Evolutionary conservation across 331 rosid species (phyloP).

Genomic region (Pyrus hybrid): DNA sequence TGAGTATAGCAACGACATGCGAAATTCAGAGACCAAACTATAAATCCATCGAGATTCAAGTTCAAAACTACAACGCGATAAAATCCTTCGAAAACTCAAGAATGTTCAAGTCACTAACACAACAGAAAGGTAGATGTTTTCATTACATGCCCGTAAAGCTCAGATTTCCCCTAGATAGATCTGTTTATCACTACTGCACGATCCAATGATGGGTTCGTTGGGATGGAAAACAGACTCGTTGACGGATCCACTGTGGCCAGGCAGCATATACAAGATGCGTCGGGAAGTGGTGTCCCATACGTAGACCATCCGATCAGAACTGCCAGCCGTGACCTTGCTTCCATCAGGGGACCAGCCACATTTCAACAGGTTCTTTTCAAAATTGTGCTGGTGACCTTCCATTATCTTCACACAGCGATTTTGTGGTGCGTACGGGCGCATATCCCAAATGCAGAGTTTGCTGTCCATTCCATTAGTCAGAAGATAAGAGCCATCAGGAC

Average conservation of each 20-base stretch:
- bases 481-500: conserved; percentile 98
- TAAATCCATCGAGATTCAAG: not conserved
- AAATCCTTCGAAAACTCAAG: not conserved
- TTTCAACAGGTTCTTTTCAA: conserved; percentile 77
- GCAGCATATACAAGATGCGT: conserved; percentile 90
- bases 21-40: not conserved
- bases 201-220: conserved; percentile 70
- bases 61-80: not conserved
- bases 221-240: conserved; percentile 86
- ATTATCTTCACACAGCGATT: conserved; percentile 86
- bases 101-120: not conserved
- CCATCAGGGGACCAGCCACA: conserved; percentile 95
- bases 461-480: conserved; percentile 94
- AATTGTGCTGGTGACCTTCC: conserved; percentile 97
- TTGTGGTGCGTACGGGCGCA: conserved; percentile 97
- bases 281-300: conserved; percentile 92
- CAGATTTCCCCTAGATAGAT: conserved; percentile 85
- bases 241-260: conserved; percentile 86
- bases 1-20: no score
- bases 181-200: conserved; percentile 91
- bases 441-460: conserved; percentile 95
- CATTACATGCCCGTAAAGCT: not conserved
- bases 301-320: conserved; percentile 94
- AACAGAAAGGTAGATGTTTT: not conserved
- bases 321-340: conserved; percentile 89